A percentile compares a stretch with the other conserved stretches of the same genome.
Conservation (phyloP, 129 eudicot species). For the Flaveria sonorensis region DNA sequence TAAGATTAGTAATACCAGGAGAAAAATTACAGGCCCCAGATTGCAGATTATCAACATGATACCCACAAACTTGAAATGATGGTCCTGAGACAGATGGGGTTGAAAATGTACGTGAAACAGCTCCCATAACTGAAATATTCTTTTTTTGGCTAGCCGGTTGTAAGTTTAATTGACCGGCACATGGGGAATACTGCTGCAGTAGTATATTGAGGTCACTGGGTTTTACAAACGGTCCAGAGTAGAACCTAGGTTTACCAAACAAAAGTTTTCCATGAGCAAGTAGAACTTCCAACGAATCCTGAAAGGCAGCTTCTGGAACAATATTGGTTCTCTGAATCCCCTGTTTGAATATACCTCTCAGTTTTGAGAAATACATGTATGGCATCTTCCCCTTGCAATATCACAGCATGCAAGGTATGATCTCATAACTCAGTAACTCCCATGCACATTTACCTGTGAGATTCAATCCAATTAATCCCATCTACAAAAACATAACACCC, state of each 20-base stretch:
- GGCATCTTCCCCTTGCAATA: constrained; percentile 59
- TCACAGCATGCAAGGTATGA: constrained; percentile 34
- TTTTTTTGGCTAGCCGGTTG: constrained; percentile 50
- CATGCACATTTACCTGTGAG: constrained; percentile 39
- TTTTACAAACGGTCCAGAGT: constrained; percentile 41
- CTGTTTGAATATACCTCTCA: constrained; percentile 43
- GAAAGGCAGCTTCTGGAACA: constrained; percentile 44
- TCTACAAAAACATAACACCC: constrained; percentile 1
- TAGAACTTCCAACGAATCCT: constrained; percentile 46
- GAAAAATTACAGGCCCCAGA: constrained; percentile 42
- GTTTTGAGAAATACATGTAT: constrained; percentile 55
- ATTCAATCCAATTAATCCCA: constrained; percentile 17
- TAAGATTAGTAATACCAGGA: constrained; percentile 26
- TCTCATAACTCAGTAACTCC: constrained; percentile 47
- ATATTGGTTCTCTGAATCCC: constrained; percentile 53
- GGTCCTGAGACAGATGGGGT: constrained; percentile 88
- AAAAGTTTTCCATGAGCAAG: constrained; percentile 57
- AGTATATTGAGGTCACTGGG: constrained; percentile 44
- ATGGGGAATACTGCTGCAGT: constrained; percentile 50
- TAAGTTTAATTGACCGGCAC: constrained; percentile 57
- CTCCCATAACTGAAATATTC: constrained; percentile 71
- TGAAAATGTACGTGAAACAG: constrained; percentile 71
- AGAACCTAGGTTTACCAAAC: constrained; percentile 54
- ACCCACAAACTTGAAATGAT: constrained; percentile 68
- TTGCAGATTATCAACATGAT: constrained; percentile 55